Base-by-base conservation (phyloP, 345 rosid species). In the Dovyalis caffra region DNA sequence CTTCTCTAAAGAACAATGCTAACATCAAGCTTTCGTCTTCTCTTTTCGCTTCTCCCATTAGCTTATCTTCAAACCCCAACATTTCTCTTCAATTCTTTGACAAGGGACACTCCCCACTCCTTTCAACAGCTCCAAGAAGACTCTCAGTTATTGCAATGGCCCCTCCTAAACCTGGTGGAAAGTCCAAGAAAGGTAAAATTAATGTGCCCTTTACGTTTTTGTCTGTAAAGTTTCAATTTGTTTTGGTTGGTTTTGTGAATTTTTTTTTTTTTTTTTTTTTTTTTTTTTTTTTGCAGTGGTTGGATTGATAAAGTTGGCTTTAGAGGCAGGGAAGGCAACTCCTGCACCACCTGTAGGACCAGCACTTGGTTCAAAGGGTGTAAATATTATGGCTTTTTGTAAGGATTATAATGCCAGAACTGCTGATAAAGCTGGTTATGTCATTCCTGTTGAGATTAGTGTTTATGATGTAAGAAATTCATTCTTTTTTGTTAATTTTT, bases 331-430 rank as follows among this genome's bases (percentile, higher is more conserved):
- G 47, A 95, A 95, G 83, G 97, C 97, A 21, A 95, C 97, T 33
- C 97, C 97, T 32, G 99, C 95, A 5, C 97, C 95, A 4, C 99
- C 99, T 0, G 97, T 95, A 4, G 97, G 97, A 49, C 99, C 97
- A 31, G 97, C 95, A 1, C 91, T 91, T 65, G 97, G 94, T 84
- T 82, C 97, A 0, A 95, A 92, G 75, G 98, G 97, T 68, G 94
- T 92, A 0, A 89, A 95, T 77, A 95, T 92, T 16, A 89, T 90
- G 98, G 94, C 94, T 21, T 95, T 91, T 58, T 95, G 98, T 78
- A 95, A 91, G 85, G 99, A 95, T 81, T 95, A 95, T 85, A 93
- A 95, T 87, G 97, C 98, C 23, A 86, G 88, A 86, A 91, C 99
- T 53, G 99, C 93, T 80, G 99, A 95, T 74, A 91, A 95, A 86